Conservation (phyloP, 176 grass and related monocot species). For the Thalia dealbata region DNA sequence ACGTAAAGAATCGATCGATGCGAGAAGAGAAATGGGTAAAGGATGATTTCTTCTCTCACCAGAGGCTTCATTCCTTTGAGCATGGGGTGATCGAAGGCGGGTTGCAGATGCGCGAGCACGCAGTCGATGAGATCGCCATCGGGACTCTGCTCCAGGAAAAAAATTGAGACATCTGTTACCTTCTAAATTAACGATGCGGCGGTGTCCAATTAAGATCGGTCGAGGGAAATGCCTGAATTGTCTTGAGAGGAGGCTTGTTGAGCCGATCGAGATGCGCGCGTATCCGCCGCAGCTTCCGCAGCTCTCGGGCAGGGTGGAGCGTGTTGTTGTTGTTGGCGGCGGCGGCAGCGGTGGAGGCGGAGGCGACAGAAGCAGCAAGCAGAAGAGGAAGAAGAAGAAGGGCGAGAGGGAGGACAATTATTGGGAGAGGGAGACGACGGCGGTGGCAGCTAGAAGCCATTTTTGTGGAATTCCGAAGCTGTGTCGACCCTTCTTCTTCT, state of each 20-base stretch:
- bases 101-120: conserved; percentile 6
- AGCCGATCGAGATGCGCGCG: conserved; percentile 51
- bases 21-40: not conserved
- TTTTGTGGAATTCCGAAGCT: conserved; percentile 21
- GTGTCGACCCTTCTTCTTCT: conserved; percentile 1
- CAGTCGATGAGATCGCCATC: conserved; percentile 9
- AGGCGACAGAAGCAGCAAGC: conserved; percentile 6
- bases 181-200: too few relatives aligned
- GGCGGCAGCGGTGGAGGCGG: conserved; percentile 2
- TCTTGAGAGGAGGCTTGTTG: conserved; percentile 75
- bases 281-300: conserved; percentile 55
- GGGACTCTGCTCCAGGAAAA: conserved; percentile 43
- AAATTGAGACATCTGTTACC: not conserved
- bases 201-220: too few relatives aligned
- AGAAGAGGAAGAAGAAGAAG: conserved; percentile 1
- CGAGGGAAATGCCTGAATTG: conserved; percentile 51
- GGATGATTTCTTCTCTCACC: conserved; percentile 10
- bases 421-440: not conserved
- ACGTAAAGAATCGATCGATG: not conserved
- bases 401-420: conserved; percentile 4
- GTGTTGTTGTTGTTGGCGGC: conserved; percentile 34
- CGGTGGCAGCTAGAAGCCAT: conserved; percentile 25
- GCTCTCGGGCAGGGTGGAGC: conserved; percentile 45
- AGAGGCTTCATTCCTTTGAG: not conserved
- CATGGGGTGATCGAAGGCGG: conserved; percentile 1